Conservation (phyloP, 441 rosid genomes). For the Corymbia calophylla region DNA sequence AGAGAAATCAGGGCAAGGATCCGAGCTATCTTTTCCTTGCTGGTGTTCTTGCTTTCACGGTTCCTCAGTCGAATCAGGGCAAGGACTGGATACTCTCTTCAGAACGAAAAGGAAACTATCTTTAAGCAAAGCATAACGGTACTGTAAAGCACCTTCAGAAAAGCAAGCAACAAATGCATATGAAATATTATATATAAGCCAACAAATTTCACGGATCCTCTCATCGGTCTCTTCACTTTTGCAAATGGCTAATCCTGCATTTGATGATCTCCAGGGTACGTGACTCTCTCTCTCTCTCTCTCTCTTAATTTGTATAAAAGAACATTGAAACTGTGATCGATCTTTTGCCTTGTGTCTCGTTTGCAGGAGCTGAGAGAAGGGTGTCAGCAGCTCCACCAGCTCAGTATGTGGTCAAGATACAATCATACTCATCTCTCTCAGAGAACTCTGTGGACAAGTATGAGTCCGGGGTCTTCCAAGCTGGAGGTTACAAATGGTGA, state of each 20-base stretch:
- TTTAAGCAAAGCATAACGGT: neutral
- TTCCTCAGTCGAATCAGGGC: neutral
- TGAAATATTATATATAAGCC: neutral
- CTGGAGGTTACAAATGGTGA: conserved; percentile 69
- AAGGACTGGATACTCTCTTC: neutral
- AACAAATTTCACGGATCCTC: neutral
- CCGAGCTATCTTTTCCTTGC: neutral
- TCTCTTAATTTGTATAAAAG: neutral
- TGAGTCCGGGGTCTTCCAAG: conserved; percentile 54
- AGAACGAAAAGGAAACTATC: neutral
- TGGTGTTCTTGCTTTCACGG: neutral
- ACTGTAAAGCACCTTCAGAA: neutral
- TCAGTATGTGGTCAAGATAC: conserved; percentile 39
- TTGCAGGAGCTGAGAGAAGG: conserved; percentile 10
- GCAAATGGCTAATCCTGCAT: neutral
- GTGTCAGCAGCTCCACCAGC: conserved; percentile 29
- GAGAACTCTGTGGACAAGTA: conserved; percentile 36
- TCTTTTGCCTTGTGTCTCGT: neutral
- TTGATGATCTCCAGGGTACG: neutral
- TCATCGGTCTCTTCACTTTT: neutral
- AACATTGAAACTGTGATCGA: neutral
- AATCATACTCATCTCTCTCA: conserved; percentile 33
- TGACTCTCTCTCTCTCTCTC: neutral
- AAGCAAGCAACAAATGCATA: neutral
- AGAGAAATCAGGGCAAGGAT: neutral